Conservation (phyloP, 768 basidiomycete species). For the Melanogaster broomeanus region DNA sequence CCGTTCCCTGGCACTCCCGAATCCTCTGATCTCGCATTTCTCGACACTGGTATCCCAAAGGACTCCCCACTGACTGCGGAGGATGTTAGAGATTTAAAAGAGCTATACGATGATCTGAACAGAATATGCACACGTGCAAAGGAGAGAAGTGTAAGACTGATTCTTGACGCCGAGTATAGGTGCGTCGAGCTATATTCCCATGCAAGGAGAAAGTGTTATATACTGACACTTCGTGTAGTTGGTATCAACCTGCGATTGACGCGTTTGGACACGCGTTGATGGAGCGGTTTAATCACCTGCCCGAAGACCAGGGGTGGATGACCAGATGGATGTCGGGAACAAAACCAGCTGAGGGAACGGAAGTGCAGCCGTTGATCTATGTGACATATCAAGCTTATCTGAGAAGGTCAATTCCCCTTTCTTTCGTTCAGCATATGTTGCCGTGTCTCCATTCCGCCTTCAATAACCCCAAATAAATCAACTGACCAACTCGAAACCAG, state of each 20-base stretch:
- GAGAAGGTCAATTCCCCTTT: constrained; percentile 51
- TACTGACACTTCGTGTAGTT: constrained; percentile 35
- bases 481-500: constrained; percentile 34
- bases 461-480: neutral
- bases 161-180: constrained; percentile 88
- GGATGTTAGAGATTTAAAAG: constrained; percentile 62
- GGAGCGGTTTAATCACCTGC: constrained; percentile 67
- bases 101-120: constrained; percentile 61
- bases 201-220: neutral
- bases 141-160: constrained; percentile 63
- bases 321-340: constrained; percentile 4
- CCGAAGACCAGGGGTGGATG: constrained; percentile 7
- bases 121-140: constrained; percentile 66
- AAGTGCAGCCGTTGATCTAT: constrained; percentile 73
- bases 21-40: constrained; percentile 56
- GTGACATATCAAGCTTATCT: constrained; percentile 91
- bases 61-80: constrained; percentile 42
- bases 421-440: neutral
- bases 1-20: constrained; percentile 73
- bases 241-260: constrained; percentile 81
- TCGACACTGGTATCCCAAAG: constrained; percentile 30
- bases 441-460: too few species aligned
- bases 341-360: neutral
- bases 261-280: constrained; percentile 74
- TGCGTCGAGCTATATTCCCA: constrained; percentile 16